phyloP scores from a whole-genome alignment of 2,329 filamentous ascomycete species.

The Colletotrichum sp. region DNA sequence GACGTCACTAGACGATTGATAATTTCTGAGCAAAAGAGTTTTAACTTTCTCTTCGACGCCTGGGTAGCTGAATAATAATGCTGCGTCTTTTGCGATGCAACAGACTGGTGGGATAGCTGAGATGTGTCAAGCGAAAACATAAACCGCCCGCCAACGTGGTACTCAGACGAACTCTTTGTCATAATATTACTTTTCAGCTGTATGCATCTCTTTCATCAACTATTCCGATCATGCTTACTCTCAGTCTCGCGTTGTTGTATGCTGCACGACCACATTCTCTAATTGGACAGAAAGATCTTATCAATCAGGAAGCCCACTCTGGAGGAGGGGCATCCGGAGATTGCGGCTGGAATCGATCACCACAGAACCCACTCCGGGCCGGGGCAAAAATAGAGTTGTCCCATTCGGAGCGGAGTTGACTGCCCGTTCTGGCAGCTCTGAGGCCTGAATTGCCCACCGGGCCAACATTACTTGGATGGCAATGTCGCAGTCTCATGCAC shows the following conservation, averaged over 20 bases:
- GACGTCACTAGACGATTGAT: background rate
- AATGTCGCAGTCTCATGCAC: background rate
- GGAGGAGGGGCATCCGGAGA: background rate
- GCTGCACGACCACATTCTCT: accelerated
- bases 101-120: no score
- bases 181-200: background rate
- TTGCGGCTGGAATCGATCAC: background rate
- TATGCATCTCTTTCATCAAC: background rate
- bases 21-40: background rate
- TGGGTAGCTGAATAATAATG: background rate
- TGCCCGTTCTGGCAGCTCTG: background rate
- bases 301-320: background rate
- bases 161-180: background rate
- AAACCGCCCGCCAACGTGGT: accelerated
- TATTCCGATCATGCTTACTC: background rate
- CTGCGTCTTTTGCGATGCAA: no score
- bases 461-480: background rate
- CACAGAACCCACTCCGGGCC: background rate
- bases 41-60: background rate
- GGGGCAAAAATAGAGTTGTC: background rate
- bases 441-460: background rate
- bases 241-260: background rate
- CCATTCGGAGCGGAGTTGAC: background rate
- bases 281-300: background rate
- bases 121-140: background rate